phyloP scores from a whole-genome alignment of 805 yeast species.

The Schizosaccharomyces osmophilus region DNA sequence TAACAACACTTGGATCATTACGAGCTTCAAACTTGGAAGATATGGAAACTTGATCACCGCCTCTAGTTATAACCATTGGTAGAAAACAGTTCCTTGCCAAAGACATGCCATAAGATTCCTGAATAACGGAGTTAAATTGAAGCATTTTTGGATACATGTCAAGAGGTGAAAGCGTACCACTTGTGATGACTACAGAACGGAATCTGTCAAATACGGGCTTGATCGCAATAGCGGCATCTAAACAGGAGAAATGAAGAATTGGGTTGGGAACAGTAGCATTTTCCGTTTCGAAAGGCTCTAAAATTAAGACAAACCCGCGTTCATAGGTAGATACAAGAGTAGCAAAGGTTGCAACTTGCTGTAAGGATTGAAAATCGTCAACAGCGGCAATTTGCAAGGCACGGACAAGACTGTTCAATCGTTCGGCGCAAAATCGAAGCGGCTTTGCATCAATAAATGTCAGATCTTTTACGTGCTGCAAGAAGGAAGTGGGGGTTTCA shows the following conservation, averaged over 20 bases:
- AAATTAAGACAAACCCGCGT: slow-evolving; percentile 65
- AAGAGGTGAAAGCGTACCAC: slow-evolving; percentile 93
- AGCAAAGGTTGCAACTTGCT: slow-evolving; percentile 91
- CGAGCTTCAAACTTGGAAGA: slow-evolving; percentile 90
- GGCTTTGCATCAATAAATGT: slow-evolving; percentile 89
- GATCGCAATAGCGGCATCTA: slow-evolving; percentile 93
- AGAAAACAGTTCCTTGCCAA: slow-evolving; percentile 73
- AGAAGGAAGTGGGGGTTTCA: slow-evolving; percentile 85
- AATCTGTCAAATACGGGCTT: slow-evolving; percentile 90
- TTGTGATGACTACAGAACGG: slow-evolving; percentile 76
- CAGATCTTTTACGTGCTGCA: slow-evolving; percentile 76
- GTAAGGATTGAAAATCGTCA: slow-evolving; percentile 78
- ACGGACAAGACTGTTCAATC: slow-evolving; percentile 66
- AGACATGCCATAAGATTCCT: slow-evolving; percentile 90
- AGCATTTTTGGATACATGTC: slow-evolving; percentile 97
- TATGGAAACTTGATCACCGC: slow-evolving; percentile 92
- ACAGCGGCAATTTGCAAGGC: slow-evolving; percentile 71
- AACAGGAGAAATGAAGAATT: slow-evolving; percentile 69
- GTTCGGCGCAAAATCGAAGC: slow-evolving; percentile 60
- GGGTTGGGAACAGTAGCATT: slow-evolving; percentile 96
- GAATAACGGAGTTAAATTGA: slow-evolving; percentile 76
- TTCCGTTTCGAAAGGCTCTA: slow-evolving; percentile 89
- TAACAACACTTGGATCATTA: slow-evolving; percentile 90
- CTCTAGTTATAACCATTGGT: slow-evolving; percentile 90
- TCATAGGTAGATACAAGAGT: slow-evolving; percentile 89